A percentile compares a stretch with the other conserved stretches of the same genome.
Evolutionary conservation across 805 yeast species (phyloP).

Genomic region (Candida namnaoensis): DNA sequence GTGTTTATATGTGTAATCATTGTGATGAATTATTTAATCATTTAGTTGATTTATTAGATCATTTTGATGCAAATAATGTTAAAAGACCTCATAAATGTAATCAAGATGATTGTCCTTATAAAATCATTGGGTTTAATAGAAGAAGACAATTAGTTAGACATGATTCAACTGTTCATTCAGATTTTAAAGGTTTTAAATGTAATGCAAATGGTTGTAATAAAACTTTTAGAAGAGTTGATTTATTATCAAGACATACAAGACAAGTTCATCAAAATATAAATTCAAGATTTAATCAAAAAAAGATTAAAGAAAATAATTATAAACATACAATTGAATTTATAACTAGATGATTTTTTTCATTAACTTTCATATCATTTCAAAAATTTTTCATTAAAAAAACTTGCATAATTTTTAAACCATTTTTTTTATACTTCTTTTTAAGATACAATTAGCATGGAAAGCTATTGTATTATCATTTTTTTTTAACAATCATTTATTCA

Average conservation of each 20-base stretch:
- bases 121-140: conserved; percentile 28
- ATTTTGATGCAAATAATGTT: conserved; percentile 23
- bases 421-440: no score
- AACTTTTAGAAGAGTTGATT: conserved; percentile 37
- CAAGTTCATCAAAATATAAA: conserved; percentile 29
- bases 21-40: conserved; percentile 23
- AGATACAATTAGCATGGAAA: no score
- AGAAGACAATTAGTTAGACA: conserved; percentile 27
- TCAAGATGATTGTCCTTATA: conserved; percentile 29
- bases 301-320: conserved; percentile 2
- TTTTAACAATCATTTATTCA: no score
- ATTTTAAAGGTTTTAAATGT: conserved; percentile 45
- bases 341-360: conserved; percentile 5
- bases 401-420: no score
- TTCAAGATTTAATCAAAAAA: conserved; percentile 29
- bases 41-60: conserved; percentile 24
- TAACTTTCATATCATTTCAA: no score
- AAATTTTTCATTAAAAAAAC: no score
- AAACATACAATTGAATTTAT: conserved; percentile 16
- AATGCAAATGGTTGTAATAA: conserved; percentile 71
- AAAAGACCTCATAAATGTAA: conserved; percentile 26
- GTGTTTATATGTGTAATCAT: conserved; percentile 27
- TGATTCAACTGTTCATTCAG: conserved; percentile 14
- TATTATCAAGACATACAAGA: conserved; percentile 23
- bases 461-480: no score